Evolutionary conservation across 1,284 basidiomycete genomes (phyloP), one percentile per base, ranked within the genome.

Genomic region (Lentinus polychrous): DNA sequence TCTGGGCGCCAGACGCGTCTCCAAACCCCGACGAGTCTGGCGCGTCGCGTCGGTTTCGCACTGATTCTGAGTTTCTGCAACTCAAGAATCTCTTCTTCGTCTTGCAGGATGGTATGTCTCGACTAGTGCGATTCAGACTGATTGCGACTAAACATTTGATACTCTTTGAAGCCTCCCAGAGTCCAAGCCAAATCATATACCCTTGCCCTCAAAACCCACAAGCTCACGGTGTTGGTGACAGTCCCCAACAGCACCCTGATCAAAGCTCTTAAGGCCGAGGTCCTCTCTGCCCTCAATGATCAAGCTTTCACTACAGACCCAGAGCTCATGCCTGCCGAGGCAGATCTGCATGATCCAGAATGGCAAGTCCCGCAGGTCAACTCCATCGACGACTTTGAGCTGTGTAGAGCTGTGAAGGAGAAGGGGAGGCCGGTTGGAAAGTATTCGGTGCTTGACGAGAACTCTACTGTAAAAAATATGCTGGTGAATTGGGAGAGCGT

Each of bases 191-290:
- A 81, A 65, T 68, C 77, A 42, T 79, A 80, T 63, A 78, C 85
- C 41, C 60, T 89, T 15, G 69, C 78, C 22, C 61, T 88, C 53
- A 86, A 84, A 57, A 83, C 83, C 0, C 83, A 87, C 66, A 85
- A 76, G 56, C 66, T 83, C 45, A 81, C 81, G 5, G 68, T 86
- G 55, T 72, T 83, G 55, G 64, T 83, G 50, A 77, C 80, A 2
- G 70, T 74, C 8, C 66, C 72, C 37, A 78, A 75, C 22, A 72
- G 71, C 15, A 73, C 72, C 10, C 78, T 76, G 5, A 69, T 90
- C 57, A 69, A 65, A 14, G 66, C 69, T 15, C 58, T 88, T 40
- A 89, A 89, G 62, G 63, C 68, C 27, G 81, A 86, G 41, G 77
- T 79, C 4, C 45, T 62, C 27, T 44, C 53, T 10, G 52, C 55